Percentiles rank a stretch among this genome's conserved stretches.
These are phyloP conservation scores for Vanderwaltozyma polyspora DNA, from an alignment of 805 yeast genomes.

Conservation along the genomic window DNA sequence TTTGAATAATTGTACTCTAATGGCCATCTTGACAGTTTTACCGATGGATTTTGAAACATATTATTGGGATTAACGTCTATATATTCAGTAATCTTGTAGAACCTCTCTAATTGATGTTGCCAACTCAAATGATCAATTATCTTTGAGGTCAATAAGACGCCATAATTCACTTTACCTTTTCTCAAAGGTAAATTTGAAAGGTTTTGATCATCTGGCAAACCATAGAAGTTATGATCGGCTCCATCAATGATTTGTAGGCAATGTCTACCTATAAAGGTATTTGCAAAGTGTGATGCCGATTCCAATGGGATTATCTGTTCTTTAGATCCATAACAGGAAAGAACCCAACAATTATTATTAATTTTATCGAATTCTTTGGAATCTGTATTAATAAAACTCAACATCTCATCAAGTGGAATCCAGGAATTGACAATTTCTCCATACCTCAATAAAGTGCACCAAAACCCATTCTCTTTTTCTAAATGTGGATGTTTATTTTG, in stretches of 20 bases:
- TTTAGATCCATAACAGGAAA: conserved; percentile 59
- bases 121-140: conserved; percentile 25
- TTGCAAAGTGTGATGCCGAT: conserved; percentile 52
- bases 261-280: conserved; percentile 45
- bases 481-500: conserved; percentile 27
- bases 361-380: conserved; percentile 32
- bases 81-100: conserved; percentile 24
- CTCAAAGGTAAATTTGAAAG: conserved; percentile 34
- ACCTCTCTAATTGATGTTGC: conserved; percentile 42
- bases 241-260: conserved; percentile 43
- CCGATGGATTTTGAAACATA: conserved; percentile 4
- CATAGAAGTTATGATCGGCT: conserved; percentile 79
- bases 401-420: conserved; percentile 41
- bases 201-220: conserved; percentile 31
- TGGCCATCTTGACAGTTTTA: conserved; percentile 15
- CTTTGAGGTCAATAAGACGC: conserved; percentile 24
- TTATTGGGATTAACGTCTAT: neutral
- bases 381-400: conserved; percentile 39
- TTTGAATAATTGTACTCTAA: conserved; percentile 14
- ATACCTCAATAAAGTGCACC: conserved; percentile 32
- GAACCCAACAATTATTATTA: conserved; percentile 37
- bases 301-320: conserved; percentile 57
- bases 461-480: conserved; percentile 32
- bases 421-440: conserved; percentile 36
- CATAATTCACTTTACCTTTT: conserved; percentile 44